These are phyloP conservation scores for Sinapis alba DNA, from an alignment of 441 rosid genomes.

Conservation along the genomic window DNA sequence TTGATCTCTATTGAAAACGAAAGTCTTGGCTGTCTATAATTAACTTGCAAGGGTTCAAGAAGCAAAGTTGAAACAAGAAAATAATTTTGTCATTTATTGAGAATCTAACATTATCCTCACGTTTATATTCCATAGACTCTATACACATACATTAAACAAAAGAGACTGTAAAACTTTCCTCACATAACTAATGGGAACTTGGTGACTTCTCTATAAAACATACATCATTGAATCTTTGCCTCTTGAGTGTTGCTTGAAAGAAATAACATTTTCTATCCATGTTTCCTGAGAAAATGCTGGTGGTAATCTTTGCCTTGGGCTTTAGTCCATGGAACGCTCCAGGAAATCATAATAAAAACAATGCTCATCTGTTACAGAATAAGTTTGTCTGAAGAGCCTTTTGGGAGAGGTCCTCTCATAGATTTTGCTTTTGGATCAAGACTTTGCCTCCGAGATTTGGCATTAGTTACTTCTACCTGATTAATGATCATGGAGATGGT, in stretches of 20 bases:
- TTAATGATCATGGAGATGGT: slow-evolving; percentile 25
- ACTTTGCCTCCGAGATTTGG: slow-evolving; percentile 46
- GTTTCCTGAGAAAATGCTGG: not conserved
- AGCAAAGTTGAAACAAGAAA: not conserved
- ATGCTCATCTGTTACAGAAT: not conserved
- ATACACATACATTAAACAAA: slow-evolving; percentile 4
- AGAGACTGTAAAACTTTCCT: not conserved
- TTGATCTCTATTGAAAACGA: not conserved
- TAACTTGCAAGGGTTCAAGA: not conserved
- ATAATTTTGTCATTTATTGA: not conserved
- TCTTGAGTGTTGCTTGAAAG: not conserved
- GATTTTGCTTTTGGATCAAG: slow-evolving; percentile 53
- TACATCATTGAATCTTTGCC: slow-evolving; percentile 3
- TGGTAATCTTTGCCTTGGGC: not conserved
- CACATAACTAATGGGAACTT: not conserved
- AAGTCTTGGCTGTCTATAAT: not conserved
- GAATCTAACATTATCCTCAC: not conserved
- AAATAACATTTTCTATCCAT: not conserved
- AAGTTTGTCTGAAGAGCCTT: slow-evolving; percentile 48
- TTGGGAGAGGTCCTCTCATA: slow-evolving; percentile 45
- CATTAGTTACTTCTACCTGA: slow-evolving; percentile 54
- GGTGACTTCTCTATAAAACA: slow-evolving; percentile 11
- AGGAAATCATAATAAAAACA: not conserved
- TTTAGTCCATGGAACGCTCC: not conserved
- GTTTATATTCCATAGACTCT: slow-evolving; percentile 9